Conservation (phyloP, 2,329 filamentous ascomycete genomes). For the Knoxdaviesia proteae region DNA sequence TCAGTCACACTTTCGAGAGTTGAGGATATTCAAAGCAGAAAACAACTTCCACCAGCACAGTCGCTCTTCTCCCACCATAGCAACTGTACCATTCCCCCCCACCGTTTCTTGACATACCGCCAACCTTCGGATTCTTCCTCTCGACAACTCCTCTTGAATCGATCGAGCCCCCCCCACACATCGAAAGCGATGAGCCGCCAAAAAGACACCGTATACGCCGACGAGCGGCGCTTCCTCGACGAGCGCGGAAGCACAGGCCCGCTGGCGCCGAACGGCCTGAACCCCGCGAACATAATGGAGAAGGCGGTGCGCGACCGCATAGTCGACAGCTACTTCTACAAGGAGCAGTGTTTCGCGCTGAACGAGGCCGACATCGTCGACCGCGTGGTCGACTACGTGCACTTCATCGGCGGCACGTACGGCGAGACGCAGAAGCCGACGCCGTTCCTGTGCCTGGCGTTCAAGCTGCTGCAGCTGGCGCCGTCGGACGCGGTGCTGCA, state of each 20-base stretch:
- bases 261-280: conserved; percentile 68
- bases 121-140: no score
- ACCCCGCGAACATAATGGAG: conserved; percentile 89
- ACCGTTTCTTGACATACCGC: no score
- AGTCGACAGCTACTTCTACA: conserved; percentile 91
- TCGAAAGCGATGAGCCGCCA: no score
- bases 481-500: conserved; percentile 59
- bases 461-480: conserved; percentile 80
- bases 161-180: no score
- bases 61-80: no score
- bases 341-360: conserved; percentile 92
- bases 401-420: conserved; percentile 72
- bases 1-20: no score
- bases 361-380: conserved; percentile 72
- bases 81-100: no score
- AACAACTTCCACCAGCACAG: no score
- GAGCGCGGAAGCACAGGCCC: conserved; percentile 63
- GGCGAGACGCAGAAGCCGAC: conserved; percentile 70
- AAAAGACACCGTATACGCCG: conserved; percentile 44
- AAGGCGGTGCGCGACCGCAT: conserved; percentile 92
- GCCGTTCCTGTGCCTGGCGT: conserved; percentile 80
- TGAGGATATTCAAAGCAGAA: no score
- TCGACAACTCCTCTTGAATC: no score
- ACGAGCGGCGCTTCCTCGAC: conserved; percentile 68
- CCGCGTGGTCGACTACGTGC: conserved; percentile 65